phyloP scores from a whole-genome alignment of 2,329 filamentous ascomycete species.

The Aspergillus glaucus region DNA sequence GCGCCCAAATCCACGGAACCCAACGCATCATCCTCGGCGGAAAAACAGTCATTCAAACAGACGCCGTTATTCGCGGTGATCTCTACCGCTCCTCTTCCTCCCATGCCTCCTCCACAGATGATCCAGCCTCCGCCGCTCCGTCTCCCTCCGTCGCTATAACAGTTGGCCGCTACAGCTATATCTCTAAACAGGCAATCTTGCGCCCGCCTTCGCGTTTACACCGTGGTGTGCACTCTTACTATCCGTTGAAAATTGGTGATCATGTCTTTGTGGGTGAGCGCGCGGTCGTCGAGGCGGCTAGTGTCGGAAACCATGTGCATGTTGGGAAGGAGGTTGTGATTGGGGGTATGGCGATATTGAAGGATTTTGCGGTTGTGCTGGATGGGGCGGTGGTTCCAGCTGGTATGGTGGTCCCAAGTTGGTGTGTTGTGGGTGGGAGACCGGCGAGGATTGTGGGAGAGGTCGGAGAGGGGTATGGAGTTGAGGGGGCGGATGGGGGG shows the following conservation, averaged over 20 bases:
- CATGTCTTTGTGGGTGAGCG: conserved; percentile 81
- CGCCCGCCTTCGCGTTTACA: conserved; percentile 78
- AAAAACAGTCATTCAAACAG: conserved; percentile 90
- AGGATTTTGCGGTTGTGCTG: conserved; percentile 84
- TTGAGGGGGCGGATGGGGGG: conserved; percentile 40
- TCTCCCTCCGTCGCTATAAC: conserved; percentile 56
- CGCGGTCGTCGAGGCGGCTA: conserved; percentile 73
- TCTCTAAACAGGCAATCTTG: conserved; percentile 70
- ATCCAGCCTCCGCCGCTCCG: conserved; percentile 30
- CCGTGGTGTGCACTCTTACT: conserved; percentile 59
- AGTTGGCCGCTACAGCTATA: conserved; percentile 86
- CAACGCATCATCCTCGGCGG: conserved; percentile 97
- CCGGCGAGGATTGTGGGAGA: conserved; percentile 77
- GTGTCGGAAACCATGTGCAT: conserved; percentile 77
- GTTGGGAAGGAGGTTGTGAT: conserved; percentile 73
- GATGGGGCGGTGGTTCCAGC: conserved; percentile 77
- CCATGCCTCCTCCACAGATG: conserved; percentile 17
- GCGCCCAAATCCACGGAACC: conserved; percentile 84
- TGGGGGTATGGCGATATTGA: conserved; percentile 82
- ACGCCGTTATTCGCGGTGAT: conserved; percentile 90
- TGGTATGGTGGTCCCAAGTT: conserved; percentile 88
- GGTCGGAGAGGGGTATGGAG: conserved; percentile 49
- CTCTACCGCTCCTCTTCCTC: conserved; percentile 52
- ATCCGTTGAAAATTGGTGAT: conserved; percentile 86
- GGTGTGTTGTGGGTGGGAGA: conserved; percentile 79